These are phyloP conservation scores for Eutrema japonicum DNA, from an alignment of 345 rosid genomes.

Conservation along the genomic window DNA sequence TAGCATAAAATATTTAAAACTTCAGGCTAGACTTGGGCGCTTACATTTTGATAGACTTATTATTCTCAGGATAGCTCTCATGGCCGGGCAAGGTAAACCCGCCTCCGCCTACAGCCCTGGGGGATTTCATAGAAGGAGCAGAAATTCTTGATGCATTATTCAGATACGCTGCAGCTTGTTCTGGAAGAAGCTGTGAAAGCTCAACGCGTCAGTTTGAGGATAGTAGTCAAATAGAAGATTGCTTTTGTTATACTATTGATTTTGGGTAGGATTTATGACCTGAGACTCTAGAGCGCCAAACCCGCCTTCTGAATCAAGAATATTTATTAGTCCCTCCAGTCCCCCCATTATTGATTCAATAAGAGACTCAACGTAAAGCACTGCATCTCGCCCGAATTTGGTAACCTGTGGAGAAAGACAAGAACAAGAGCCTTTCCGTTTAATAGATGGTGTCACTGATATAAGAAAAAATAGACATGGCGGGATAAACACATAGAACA, in stretches of 20 bases:
- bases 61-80: conserved; percentile 95
- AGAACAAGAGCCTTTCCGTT: conserved; percentile 22
- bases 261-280: conserved; percentile 49
- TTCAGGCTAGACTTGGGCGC: conserved; percentile 23
- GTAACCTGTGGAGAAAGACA: conserved; percentile 66
- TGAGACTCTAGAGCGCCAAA: conserved; percentile 96
- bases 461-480: background rate
- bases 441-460: conserved; percentile 13
- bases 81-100: conserved; percentile 90
- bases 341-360: conserved; percentile 99
- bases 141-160: conserved; percentile 70
- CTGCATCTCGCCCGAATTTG: conserved; percentile 94
- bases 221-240: conserved; percentile 16
- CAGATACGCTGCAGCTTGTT: conserved; percentile 93
- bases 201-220: conserved; percentile 40
- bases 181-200: conserved; percentile 89
- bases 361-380: conserved; percentile 94
- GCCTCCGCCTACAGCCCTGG: conserved; percentile 64
- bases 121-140: conserved; percentile 75
- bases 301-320: conserved; percentile 99
- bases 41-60: conserved; percentile 88
- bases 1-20: too few relatives aligned
- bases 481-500: conserved; percentile 3
- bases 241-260: conserved; percentile 5
- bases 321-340: conserved; percentile 94